A percentile compares a stretch with the other conserved stretches of the same genome.
These are phyloP conservation scores for Papilionanthe hybrid DNA, from an alignment of 116 monocot genomes.

Conservation along the genomic window DNA sequence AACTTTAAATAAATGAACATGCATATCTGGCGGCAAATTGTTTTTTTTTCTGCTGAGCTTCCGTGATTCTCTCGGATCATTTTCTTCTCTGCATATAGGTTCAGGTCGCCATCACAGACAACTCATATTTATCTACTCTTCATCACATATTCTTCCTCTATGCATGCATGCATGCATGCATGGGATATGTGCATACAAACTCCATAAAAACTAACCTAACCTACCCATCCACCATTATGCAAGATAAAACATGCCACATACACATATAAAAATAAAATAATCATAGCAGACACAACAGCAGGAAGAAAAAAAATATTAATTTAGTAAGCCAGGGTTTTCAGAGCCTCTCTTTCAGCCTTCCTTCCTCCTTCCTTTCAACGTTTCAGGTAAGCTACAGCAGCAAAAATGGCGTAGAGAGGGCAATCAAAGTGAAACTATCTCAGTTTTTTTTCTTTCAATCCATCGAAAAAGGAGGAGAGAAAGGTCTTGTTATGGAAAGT, in stretches of 20 bases:
- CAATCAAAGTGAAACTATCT: too few species aligned
- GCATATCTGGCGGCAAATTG: background rate
- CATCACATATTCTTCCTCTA: background rate
- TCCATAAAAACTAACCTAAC: too few species aligned
- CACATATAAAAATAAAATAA: background rate
- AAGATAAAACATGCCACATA: background rate
- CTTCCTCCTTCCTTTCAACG: background rate
- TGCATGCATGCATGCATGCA: background rate
- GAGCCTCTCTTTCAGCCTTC: background rate
- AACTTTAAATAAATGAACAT: background rate
- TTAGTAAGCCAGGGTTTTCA: slow-evolving; percentile 2
- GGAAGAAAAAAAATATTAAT: background rate
- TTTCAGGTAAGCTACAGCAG: background rate
- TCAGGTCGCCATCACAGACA: background rate
- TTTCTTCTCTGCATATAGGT: background rate
- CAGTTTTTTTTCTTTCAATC: background rate
- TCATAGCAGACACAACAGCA: background rate
- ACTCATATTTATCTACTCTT: background rate
- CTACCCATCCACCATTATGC: background rate
- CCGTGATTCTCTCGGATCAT: background rate
- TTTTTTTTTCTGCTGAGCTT: background rate
- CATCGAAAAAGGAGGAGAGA: background rate
- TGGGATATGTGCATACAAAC: background rate
- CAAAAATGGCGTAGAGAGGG: background rate
- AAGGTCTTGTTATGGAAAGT: slow-evolving; percentile 6